phyloP scores from a whole-genome alignment of 2,329 filamentous ascomycete genomes.

The Phaeosphaeriaceae sp. region DNA sequence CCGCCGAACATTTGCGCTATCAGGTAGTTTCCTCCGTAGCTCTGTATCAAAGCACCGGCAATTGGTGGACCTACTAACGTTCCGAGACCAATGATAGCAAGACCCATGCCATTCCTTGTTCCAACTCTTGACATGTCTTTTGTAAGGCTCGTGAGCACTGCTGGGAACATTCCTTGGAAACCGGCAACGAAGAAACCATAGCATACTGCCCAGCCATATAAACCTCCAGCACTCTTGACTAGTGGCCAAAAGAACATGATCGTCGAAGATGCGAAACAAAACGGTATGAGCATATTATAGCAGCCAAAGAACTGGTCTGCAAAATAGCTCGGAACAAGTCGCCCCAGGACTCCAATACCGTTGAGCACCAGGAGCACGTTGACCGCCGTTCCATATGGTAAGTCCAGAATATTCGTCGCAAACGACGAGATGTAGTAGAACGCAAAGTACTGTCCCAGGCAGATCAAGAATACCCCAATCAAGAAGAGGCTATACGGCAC shows the following conservation, averaged over 20 bases:
- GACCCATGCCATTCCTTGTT: slow-evolving; percentile 58
- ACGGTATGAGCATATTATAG: slow-evolving; percentile 65
- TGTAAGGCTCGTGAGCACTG: slow-evolving; percentile 53
- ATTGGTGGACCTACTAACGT: slow-evolving; percentile 57
- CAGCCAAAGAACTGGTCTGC: slow-evolving; percentile 63
- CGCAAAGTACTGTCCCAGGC: slow-evolving; percentile 51
- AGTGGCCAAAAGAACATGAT: slow-evolving; percentile 66
- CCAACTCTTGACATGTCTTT: slow-evolving; percentile 57
- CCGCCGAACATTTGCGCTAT: slow-evolving; percentile 54
- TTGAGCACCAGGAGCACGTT: slow-evolving; percentile 66
- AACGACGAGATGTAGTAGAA: slow-evolving; percentile 57
- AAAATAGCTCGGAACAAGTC: slow-evolving; percentile 61
- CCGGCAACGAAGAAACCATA: slow-evolving; percentile 56
- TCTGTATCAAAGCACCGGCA: slow-evolving; percentile 56
- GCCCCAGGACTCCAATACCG: slow-evolving; percentile 63
- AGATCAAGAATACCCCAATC: slow-evolving; percentile 43
- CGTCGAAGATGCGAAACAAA: slow-evolving; percentile 55
- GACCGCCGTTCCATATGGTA: slow-evolving; percentile 61
- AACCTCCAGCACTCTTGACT: slow-evolving; percentile 49
- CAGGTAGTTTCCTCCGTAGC: slow-evolving; percentile 51
- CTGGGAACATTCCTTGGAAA: slow-evolving; percentile 56
- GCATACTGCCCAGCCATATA: slow-evolving; percentile 55
- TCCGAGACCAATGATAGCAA: slow-evolving; percentile 55
- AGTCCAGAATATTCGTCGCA: slow-evolving; percentile 52
- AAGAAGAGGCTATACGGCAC: slow-evolving; percentile 49